Evolutionary conservation across 371 early-diverging fungal species (phyloP).

Genomic region (Lichtheimia corymbifera): DNA sequence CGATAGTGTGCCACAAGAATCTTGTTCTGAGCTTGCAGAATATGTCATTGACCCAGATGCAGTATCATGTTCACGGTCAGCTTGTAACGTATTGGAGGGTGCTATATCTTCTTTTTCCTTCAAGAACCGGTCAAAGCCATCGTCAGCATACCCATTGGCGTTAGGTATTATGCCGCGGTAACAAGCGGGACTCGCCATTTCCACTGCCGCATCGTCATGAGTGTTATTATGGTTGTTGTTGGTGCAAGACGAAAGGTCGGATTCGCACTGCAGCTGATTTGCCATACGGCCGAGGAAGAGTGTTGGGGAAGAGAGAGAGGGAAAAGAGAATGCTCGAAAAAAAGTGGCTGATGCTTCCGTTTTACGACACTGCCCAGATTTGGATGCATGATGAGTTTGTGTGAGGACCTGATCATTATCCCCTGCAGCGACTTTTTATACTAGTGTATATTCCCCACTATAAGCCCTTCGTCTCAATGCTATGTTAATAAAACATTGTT

Average conservation of each 20-base stretch:
- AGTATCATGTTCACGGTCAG: background rate
- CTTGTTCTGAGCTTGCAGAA: background rate
- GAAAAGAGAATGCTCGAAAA: background rate
- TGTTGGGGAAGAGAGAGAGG: background rate
- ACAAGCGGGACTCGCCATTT: conserved; percentile 3
- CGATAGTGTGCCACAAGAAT: background rate
- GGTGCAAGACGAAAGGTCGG: background rate
- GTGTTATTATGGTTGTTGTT: background rate
- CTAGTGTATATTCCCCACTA: no score
- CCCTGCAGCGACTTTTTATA: no score
- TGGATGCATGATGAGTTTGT: no score
- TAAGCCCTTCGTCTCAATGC: no score
- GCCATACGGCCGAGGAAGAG: background rate
- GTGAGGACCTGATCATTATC: no score
- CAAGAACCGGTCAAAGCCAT: background rate
- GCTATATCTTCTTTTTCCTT: background rate
- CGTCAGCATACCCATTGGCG: conserved; percentile 1
- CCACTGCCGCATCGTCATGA: background rate
- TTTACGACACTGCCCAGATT: background rate
- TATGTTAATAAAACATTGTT: no score
- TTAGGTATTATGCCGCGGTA: background rate
- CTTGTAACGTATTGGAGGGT: background rate
- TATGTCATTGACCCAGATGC: background rate
- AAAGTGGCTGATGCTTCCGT: background rate
- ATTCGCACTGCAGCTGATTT: background rate